Evolutionary conservation across 2,329 filamentous ascomycete genomes (phyloP).

Genomic region (Tolypocladium amazonense): DNA sequence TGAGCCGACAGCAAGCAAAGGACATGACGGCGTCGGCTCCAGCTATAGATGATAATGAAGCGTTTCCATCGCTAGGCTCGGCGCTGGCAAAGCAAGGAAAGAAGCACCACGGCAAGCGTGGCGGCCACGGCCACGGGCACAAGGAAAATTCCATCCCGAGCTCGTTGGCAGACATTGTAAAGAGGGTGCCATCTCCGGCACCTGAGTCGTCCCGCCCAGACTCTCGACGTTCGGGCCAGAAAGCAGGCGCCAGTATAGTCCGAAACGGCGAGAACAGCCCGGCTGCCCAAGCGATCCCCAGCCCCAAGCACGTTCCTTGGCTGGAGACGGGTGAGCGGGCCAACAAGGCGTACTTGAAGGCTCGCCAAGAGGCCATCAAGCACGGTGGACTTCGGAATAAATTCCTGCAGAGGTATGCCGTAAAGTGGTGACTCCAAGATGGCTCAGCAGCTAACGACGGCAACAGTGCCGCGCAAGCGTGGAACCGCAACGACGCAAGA

Average conservation of each 20-base stretch:
- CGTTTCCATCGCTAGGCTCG: conserved; percentile 82
- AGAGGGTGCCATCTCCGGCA: conserved; percentile 82
- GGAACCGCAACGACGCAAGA: conserved; percentile 95
- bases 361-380: conserved; percentile 90
- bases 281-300: conserved; percentile 72
- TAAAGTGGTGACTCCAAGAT: background rate
- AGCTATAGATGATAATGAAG: conserved; percentile 86
- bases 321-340: conserved; percentile 83
- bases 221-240: conserved; percentile 47
- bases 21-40: conserved; percentile 57
- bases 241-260: conserved; percentile 53
- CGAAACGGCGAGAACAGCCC: conserved; percentile 67
- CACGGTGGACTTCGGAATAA: conserved; percentile 95
- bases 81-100: conserved; percentile 67
- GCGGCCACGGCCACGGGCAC: conserved; percentile 62
- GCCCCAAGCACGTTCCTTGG: conserved; percentile 91
- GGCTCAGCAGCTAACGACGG: conserved; percentile 1
- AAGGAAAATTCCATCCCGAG: conserved; percentile 61
- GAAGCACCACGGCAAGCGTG: conserved; percentile 87
- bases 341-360: conserved; percentile 91
- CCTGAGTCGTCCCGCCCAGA: conserved; percentile 50
- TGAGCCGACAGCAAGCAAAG: conserved; percentile 59
- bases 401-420: conserved; percentile 75
- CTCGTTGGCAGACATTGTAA: conserved; percentile 87
- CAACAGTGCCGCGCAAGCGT: conserved; percentile 81